phyloP scores from a whole-genome alignment of 345 rosid species.

The Melastoma malabathricum region DNA sequence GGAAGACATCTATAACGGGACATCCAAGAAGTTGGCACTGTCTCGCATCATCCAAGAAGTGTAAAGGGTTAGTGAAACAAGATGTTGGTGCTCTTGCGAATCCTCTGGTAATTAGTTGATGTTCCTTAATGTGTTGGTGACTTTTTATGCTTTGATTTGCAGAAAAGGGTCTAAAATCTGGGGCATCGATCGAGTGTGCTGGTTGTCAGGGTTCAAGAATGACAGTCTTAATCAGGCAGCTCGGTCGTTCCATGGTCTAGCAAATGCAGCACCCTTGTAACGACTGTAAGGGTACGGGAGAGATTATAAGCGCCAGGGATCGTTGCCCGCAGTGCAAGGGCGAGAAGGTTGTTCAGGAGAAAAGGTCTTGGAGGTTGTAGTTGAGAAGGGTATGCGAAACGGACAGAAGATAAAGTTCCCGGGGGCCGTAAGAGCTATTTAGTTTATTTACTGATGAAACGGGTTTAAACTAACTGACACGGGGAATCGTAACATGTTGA shows the following conservation, averaged over 20 bases:
- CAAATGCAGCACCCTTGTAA: constrained; percentile 79
- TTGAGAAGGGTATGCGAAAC: constrained; percentile 72
- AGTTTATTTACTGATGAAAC: background rate
- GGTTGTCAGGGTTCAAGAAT: constrained; percentile 70
- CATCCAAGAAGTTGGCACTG: constrained; percentile 70
- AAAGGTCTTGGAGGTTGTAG: constrained; percentile 57
- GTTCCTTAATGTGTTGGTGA: background rate
- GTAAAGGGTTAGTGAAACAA: constrained; percentile 56
- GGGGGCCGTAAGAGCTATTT: constrained; percentile 31
- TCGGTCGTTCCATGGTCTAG: constrained; percentile 63
- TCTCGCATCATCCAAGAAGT: constrained; percentile 60
- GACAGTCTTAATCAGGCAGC: constrained; percentile 61
- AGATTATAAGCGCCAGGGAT: constrained; percentile 53
- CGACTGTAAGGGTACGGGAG: constrained; percentile 64
- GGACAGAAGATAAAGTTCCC: constrained; percentile 55
- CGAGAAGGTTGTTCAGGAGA: constrained; percentile 55
- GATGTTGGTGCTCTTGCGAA: too few species aligned
- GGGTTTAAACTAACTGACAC: background rate
- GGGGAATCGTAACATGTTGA: too few species aligned
- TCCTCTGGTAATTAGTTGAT: background rate
- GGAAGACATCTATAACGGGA: constrained; percentile 76
- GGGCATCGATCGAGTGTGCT: constrained; percentile 50
- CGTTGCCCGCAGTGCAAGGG: constrained; percentile 69
- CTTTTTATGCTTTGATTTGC: constrained; percentile 9
- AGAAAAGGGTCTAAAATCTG: constrained; percentile 71